These are phyloP conservation scores for Rhodofomes roseus DNA, from an alignment of 1,284 basidiomycete genomes.

Conservation along the genomic window DNA sequence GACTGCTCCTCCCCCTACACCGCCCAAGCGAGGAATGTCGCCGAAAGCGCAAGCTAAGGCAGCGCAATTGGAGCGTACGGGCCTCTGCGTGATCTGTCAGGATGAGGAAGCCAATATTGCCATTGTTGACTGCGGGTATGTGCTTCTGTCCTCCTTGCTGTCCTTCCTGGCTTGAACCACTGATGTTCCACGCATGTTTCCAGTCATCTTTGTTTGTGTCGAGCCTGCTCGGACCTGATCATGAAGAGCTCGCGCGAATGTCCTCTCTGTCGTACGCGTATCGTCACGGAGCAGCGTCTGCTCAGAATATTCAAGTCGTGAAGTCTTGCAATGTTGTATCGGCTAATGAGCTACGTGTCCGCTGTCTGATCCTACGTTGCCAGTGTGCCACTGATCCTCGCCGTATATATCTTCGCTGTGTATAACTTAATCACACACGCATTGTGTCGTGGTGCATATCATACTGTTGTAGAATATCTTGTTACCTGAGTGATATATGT, in stretches of 20 bases:
- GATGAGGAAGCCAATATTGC: constrained; percentile 90
- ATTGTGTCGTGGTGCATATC: too few species aligned
- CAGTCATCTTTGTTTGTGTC: constrained; percentile 82
- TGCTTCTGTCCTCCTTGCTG: background rate
- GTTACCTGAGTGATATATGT: too few species aligned
- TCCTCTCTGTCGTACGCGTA: constrained; percentile 82
- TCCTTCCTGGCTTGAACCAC: background rate
- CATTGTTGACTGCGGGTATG: constrained; percentile 87
- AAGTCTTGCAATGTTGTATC: background rate
- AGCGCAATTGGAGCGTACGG: constrained; percentile 55
- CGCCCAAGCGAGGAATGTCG: constrained; percentile 23
- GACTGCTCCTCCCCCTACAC: constrained; percentile 17
- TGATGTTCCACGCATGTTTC: background rate
- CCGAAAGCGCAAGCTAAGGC: constrained; percentile 32
- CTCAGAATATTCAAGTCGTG: constrained; percentile 77
- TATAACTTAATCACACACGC: too few species aligned
- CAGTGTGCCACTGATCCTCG: too few species aligned
- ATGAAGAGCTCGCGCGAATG: constrained; percentile 81
- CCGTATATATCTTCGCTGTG: too few species aligned
- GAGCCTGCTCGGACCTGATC: constrained; percentile 79
- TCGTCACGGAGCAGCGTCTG: constrained; percentile 76
- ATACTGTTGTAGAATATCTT: too few species aligned
- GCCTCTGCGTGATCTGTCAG: constrained; percentile 85
- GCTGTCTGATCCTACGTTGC: background rate
- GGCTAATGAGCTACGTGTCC: background rate